These are phyloP conservation scores for Pichia nakasei DNA, from an alignment of 805 yeast genomes.

Conservation along the genomic window DNA sequence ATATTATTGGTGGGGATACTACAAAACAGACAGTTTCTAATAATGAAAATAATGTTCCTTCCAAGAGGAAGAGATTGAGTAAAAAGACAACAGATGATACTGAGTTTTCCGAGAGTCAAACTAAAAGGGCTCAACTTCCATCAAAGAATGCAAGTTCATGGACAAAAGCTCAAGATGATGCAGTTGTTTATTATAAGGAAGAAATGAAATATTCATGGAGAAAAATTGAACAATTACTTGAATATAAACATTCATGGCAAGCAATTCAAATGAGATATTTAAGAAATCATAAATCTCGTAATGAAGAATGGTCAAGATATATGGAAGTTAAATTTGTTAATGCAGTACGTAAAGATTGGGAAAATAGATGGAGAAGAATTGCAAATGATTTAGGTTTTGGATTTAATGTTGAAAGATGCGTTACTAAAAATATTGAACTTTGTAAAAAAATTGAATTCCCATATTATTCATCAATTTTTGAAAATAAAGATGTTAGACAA, in stretches of 20 bases:
- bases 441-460: constrained; percentile 25
- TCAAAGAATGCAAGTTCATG: constrained; percentile 12
- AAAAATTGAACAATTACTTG: constrained; percentile 26
- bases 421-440: constrained; percentile 23
- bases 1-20: too few species aligned
- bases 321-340: constrained; percentile 27
- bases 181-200: constrained; percentile 31
- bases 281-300: constrained; percentile 30
- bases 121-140: too few species aligned
- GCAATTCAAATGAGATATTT: constrained; percentile 40
- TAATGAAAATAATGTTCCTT: too few species aligned
- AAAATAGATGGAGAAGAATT: constrained; percentile 32
- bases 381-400: constrained; percentile 24
- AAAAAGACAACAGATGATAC: too few species aligned
- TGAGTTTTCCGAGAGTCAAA: too few species aligned
- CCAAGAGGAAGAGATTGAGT: too few species aligned
- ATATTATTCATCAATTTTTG: constrained; percentile 19
- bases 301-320: constrained; percentile 27
- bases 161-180: constrained; percentile 30
- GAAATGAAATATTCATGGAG: constrained; percentile 31
- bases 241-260: constrained; percentile 33
- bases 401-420: constrained; percentile 24
- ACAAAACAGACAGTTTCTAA: too few species aligned
- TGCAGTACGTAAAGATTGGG: constrained; percentile 32
- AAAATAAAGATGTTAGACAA: constrained; percentile 20